Evolutionary conservation across 192 early-diverging fungal species (phyloP).

Genomic region (Polychytrium aggregatum): DNA sequence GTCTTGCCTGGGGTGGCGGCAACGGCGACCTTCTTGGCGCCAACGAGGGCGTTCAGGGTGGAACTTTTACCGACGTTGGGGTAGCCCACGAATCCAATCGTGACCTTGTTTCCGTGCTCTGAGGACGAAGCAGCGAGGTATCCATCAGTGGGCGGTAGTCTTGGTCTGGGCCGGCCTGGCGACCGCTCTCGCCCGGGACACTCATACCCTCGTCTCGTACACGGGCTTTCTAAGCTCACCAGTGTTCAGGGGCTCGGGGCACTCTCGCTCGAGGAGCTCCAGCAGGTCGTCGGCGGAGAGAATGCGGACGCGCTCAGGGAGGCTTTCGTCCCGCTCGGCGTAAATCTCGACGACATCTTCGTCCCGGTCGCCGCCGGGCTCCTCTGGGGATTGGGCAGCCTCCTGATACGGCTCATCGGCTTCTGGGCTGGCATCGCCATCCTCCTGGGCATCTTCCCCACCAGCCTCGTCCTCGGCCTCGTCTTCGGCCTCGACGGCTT

Average conservation of each 20-base stretch:
- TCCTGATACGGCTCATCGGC: constrained; percentile 15
- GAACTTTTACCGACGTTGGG: constrained; percentile 99
- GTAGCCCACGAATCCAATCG: constrained; percentile 96
- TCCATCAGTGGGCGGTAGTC: constrained; percentile 2
- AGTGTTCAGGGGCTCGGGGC: constrained; percentile 45
- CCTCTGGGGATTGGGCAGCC: constrained; percentile 1
- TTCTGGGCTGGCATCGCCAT: constrained; percentile 4
- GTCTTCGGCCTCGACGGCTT: constrained; percentile 12
- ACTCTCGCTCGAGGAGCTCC: constrained; percentile 40
- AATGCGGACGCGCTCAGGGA: constrained; percentile 48
- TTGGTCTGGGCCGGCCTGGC: no score
- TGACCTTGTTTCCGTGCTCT: constrained; percentile 49
- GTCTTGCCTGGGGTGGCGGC: constrained; percentile 97
- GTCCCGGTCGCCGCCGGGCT: no score
- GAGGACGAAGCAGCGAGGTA: no score
- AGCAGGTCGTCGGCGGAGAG: constrained; percentile 58
- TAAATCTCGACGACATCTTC: no score
- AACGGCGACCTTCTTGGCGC: constrained; percentile 88
- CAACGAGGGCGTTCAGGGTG: constrained; percentile 94
- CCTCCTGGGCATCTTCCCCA: constrained; percentile 3
- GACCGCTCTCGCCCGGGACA: no score
- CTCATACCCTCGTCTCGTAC: no score
- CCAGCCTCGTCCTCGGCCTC: constrained; percentile 8
- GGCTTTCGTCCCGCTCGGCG: not conserved
- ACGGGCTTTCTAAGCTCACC: no score